Evolutionary conservation across 306 rosid genomes (phyloP), one percentile per base, ranked within the genome.

Genomic region (Cicer bijugum): DNA sequence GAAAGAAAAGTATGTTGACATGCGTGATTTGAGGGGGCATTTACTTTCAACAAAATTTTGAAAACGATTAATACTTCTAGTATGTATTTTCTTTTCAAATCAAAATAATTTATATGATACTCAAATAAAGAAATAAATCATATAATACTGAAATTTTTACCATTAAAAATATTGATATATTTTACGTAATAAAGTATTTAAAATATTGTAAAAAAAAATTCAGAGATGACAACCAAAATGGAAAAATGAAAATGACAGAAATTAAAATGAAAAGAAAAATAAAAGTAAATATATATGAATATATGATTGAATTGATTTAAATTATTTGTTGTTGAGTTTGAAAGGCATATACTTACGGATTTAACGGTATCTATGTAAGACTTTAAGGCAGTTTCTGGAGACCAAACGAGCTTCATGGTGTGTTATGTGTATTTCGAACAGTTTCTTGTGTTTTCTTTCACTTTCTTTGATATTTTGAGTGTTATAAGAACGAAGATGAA

Each of bases 321-420:
- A 2, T 23, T 43, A 20, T 42, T 65, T 65, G 53, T 63, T 8
- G 33, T 60, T 60, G 47, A 39, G 48, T 28, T 62, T 63, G 51
- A 10, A 12, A 15, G 8, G 6, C 64, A 28, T 28, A 28, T 28
- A 56, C 90, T 88, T 86, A 92, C 98, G 7, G 95, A 78, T 86
- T 89, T 83, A 1, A 92, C 89, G 8, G 98, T 92, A 57, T 88
- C 96, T 40, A 92, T 57, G 72, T 90, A 92, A 39, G 98, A 89
- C 72, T 86, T 84, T 3, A 87, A 87, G 59, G 98, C 96, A 5
- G 85, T 75, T 75, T 92, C 97, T n/a, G 97, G 97, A 8, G 95
- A 90, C 98, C 98, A 92, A 74, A 84, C 82, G 15, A 92, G 98
- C 97, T 90, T 92, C 98, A 92, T 92, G 77, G n/a, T 57, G 70